Evolutionary conservation across 768 basidiomycete genomes (phyloP), one percentile per base, ranked within the genome.

Genomic region (Psilocybe subaeruginosa): DNA sequence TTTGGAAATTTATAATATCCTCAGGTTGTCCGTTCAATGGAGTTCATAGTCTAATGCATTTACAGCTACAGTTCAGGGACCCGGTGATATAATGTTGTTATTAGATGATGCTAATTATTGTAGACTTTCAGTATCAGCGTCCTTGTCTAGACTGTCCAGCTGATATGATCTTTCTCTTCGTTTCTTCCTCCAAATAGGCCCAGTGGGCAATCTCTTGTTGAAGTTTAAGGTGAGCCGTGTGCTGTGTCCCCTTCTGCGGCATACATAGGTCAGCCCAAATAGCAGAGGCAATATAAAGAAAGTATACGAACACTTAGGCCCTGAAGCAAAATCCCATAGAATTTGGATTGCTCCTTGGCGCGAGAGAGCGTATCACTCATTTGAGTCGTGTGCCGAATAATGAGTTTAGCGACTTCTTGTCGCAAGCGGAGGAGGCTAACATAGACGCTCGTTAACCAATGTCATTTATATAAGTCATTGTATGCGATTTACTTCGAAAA

Each of bases 191-290:
- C 58, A 90, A 80, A 65, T 93, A 87, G 3, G 90, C 83, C 91
- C 95, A 97, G 73, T 89, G 94, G 3, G 85, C 86, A 43, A 95
- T 83, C 69, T 98, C 96, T 60, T 85, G 85, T 70, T 97, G 95
- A 1, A 90, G 82, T 71, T 93, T 93, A 1, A 91, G 86, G 72
- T 97, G 95, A 5, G 87, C 88, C 2, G 85, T 87, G 47, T 87
- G 80, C 47, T 86, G 87, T 1, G 87, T 85, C 8, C 85, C 89
- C 69, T 82, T 86, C 89, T 91, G 67, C 45, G 51, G 43, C 16
- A 41, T 43, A 59, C 14, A 39, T 16, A 14, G 14, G 59, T 51
- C 65, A 52, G 29, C 23, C 58, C 29, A 55, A 56, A 11, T 6
- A 45, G n/a, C 56, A 31, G 43, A 37, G 35, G 5, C 17, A 35